Evolutionary conservation across 805 yeast genomes (phyloP).

Genomic region (Starmerella sirachaensis): DNA sequence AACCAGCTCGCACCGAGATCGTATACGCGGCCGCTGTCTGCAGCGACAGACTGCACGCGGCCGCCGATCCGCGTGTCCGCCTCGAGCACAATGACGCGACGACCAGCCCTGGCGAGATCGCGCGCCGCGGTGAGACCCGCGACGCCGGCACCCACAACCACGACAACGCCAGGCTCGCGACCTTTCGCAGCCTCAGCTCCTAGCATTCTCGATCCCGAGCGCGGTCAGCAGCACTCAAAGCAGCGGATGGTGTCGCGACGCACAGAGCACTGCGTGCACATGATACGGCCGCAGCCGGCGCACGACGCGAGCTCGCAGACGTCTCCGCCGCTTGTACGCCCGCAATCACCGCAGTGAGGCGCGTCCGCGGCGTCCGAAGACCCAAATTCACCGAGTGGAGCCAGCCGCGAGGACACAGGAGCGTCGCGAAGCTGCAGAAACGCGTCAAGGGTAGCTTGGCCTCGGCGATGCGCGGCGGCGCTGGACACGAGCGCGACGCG

Average conservation of each 20-base stretch:
- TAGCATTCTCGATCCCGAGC: background rate
- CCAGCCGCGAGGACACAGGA: conserved; percentile 3
- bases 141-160: conserved; percentile 68
- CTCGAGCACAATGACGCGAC: conserved; percentile 46
- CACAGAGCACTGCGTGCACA: conserved; percentile 20
- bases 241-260: conserved; percentile 14
- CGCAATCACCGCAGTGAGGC: conserved; percentile 8
- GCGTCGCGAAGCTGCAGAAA: conserved; percentile 11
- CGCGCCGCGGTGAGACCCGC: conserved; percentile 64
- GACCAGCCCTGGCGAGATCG: conserved; percentile 34
- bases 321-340: conserved; percentile 8
- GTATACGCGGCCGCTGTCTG: conserved; percentile 30
- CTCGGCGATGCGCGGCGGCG: background rate
- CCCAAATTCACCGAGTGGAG: background rate
- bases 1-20: conserved; percentile 87
- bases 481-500: background rate
- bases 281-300: conserved; percentile 9
- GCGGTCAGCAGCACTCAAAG: conserved; percentile 12
- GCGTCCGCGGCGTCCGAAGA: background rate
- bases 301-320: conserved; percentile 13
- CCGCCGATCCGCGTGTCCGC: conserved; percentile 62
- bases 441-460: conserved; percentile 12
- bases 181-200: no score
- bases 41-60: conserved; percentile 37
- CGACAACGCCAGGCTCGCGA: no score